Evolutionary conservation across 2,329 filamentous ascomycete species (phyloP).

Genomic region (Hypomyces rosellus): DNA sequence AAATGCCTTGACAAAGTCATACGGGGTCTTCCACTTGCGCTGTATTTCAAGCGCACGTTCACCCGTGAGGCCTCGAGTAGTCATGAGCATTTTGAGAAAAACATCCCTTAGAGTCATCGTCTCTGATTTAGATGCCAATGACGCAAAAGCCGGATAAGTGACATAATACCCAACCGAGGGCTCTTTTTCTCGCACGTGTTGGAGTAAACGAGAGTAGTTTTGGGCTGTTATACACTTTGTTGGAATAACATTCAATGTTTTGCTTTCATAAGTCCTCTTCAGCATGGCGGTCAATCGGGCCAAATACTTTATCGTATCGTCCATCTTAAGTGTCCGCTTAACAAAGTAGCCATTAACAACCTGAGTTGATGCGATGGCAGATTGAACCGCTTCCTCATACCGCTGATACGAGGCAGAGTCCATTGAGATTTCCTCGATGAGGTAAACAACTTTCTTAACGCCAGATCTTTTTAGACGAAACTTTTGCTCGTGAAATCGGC

Average conservation of each 20-base stretch:
- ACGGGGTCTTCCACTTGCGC: conserved; percentile 68
- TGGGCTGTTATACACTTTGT: conserved; percentile 54
- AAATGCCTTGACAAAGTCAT: conserved; percentile 64
- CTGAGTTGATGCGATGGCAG: conserved; percentile 69
- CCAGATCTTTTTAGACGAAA: conserved; percentile 69
- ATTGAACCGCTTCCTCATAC: conserved; percentile 62
- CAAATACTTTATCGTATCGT: conserved; percentile 72
- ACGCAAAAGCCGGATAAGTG: conserved; percentile 65
- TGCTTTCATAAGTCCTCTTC: conserved; percentile 56
- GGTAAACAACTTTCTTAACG: conserved; percentile 69
- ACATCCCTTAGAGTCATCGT: conserved; percentile 67
- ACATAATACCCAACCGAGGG: conserved; percentile 51
- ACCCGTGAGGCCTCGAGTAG: conserved; percentile 64
- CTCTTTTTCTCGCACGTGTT: conserved; percentile 49
- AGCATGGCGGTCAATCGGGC: conserved; percentile 64
- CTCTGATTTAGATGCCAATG: conserved; percentile 68
- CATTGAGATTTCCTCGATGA: conserved; percentile 67
- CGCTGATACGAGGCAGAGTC: conserved; percentile 46
- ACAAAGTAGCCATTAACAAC: conserved; percentile 75
- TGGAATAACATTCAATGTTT: conserved; percentile 57
- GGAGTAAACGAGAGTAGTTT: conserved; percentile 60
- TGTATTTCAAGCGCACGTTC: conserved; percentile 78
- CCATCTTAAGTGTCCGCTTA: conserved; percentile 67
- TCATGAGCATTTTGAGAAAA: conserved; percentile 83
- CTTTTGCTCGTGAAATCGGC: conserved; percentile 78